Evolutionary conservation across 1,284 basidiomycete species (phyloP).

Genomic region (Cutaneotrichosporon sp.): DNA sequence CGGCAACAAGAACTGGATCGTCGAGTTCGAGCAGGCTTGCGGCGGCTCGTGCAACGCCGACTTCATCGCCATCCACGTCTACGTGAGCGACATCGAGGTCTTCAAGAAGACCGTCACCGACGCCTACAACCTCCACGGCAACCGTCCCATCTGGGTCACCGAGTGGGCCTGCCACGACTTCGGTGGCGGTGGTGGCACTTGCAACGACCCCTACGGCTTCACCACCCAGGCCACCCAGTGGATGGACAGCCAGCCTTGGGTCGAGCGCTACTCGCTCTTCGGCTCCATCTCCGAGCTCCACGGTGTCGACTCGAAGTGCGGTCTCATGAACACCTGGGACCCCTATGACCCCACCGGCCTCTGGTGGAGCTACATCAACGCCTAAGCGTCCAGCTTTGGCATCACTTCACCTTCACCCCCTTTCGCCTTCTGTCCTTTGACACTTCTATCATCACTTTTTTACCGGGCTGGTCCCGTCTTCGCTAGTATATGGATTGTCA

Average conservation of each 20-base stretch:
- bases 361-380: neutral
- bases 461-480: neutral
- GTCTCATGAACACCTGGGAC: neutral
- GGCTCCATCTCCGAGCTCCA: slow-evolving; percentile 2
- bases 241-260: slow-evolving; percentile 2
- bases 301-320: slow-evolving; percentile 1
- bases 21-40: neutral
- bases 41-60: neutral
- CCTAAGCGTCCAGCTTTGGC: neutral
- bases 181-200: neutral
- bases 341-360: neutral
- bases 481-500: slow-evolving; percentile 1
- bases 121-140: neutral
- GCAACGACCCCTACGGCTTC: neutral
- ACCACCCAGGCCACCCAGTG: neutral
- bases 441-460: neutral
- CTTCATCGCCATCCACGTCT: slow-evolving; percentile 7
- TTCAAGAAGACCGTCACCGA: neutral
- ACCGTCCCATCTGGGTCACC: slow-evolving; percentile 4
- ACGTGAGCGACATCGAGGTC: slow-evolving; percentile 3
- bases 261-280: slow-evolving; percentile 7
- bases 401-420: neutral
- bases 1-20: neutral
- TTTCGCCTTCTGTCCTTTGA: neutral
- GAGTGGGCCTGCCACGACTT: slow-evolving; percentile 7